phyloP scores from a whole-genome alignment of 305 asterid species.

The Ruellia speciosa region DNA sequence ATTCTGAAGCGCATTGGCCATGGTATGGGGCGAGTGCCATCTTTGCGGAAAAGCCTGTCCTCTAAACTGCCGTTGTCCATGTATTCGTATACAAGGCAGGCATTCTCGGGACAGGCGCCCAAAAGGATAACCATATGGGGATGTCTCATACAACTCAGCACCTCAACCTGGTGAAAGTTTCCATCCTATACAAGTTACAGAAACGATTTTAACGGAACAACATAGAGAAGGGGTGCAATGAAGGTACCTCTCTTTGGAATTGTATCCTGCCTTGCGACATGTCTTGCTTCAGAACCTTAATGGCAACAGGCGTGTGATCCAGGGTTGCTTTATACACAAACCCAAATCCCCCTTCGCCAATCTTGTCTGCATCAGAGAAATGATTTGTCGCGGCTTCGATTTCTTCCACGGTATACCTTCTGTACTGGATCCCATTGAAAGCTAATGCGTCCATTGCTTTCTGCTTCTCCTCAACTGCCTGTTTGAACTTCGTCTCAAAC shows the following conservation, averaged over 20 bases:
- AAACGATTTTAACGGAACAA: neutral
- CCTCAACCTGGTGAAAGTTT: slow-evolving; percentile 49
- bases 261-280: slow-evolving; percentile 70
- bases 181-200: neutral
- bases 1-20: slow-evolving; percentile 64
- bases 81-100: slow-evolving; percentile 78
- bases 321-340: slow-evolving; percentile 52
- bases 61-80: slow-evolving; percentile 82
- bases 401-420: slow-evolving; percentile 50
- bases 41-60: slow-evolving; percentile 57
- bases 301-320: slow-evolving; percentile 61
- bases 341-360: slow-evolving; percentile 81
- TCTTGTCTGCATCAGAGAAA: slow-evolving; percentile 46
- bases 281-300: slow-evolving; percentile 62
- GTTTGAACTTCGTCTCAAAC: slow-evolving; percentile 43
- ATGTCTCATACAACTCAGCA: slow-evolving; percentile 72
- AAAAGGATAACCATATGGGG: slow-evolving; percentile 84
- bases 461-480: slow-evolving; percentile 50
- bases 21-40: slow-evolving; percentile 47
- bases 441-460: slow-evolving; percentile 45
- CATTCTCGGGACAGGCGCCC: slow-evolving; percentile 83
- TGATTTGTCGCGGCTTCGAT: slow-evolving; percentile 49
- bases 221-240: neutral
- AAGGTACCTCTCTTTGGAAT: slow-evolving; percentile 68
- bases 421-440: slow-evolving; percentile 32